Base-by-base conservation (phyloP, 2,329 filamentous ascomycete species). In the Aureobasidium sp. region DNA sequence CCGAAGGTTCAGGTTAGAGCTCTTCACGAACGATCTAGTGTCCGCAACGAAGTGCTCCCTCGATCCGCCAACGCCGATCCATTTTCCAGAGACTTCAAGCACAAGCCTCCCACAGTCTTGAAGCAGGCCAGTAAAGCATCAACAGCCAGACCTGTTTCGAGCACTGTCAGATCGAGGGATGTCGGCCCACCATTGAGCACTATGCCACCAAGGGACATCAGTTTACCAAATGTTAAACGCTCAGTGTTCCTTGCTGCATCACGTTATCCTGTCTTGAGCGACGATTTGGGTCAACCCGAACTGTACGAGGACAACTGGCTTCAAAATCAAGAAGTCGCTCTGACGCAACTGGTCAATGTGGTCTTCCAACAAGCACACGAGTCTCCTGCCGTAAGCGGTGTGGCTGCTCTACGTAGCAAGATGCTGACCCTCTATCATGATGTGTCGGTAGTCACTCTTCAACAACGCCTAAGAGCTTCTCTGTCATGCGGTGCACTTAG, bases 241-340 rank as follows among this genome's bases (percentile, higher is more conserved):
- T 67, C 15, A 68, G 66, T 48, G 60, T 72, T 15, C 52, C 64
- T 17, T 44, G 29, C 41, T n/a, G 43, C 51, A 17, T 56, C 60
- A 12, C 66, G 67, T 53, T 85, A 83, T 67, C 81, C 82, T 1
- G 71, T 84, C 4, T 72, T 86, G 4, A 67, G 71, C 0, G 82
- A 86, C 63, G 78, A 84, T 66, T 75, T 87, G 29, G 72, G 75
- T 2, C 79, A 80, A 52, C 78, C 83, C n/a, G 77, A 81, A 59
- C 75, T 87, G 65, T 86, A 86, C 69, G 84, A 87, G 67, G 83
- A 86, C 50, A 77, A 81, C 62, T 87, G 84, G 84, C 79, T 87
- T 41, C 77, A 75, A 13, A 81, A 86, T 64, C 84, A 87, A 68
- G 84, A 87, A 68, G 74, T 82, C 26, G 80, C 82, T 41, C 79